Conservation (phyloP, 1,284 basidiomycete species). For the Pseudomicrostroma phylloplanum region DNA sequence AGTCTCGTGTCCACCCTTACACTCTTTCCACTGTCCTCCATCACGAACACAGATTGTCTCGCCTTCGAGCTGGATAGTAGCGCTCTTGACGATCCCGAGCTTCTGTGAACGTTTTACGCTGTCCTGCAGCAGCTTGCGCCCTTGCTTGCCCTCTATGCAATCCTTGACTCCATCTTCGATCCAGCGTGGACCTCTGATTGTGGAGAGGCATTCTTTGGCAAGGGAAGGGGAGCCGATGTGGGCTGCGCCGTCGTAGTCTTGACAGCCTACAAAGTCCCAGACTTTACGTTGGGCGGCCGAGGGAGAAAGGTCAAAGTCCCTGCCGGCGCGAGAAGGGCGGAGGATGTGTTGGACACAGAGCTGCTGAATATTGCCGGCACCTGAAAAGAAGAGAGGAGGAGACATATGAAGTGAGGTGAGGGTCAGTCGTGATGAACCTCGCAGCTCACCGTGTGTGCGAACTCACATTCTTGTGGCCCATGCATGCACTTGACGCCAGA, state of each 20-base stretch:
- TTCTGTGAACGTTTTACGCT: conserved; percentile 23
- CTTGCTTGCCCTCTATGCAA: conserved; percentile 27
- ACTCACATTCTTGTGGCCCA: conserved; percentile 28
- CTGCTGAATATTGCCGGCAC: conserved; percentile 34
- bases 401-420: neutral
- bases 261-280: conserved; percentile 38
- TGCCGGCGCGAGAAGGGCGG: conserved; percentile 26
- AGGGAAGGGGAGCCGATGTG: conserved; percentile 29
- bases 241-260: conserved; percentile 24
- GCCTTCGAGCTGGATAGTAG: conserved; percentile 30
- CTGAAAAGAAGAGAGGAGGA: neutral
- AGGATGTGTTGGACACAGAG: conserved; percentile 35
- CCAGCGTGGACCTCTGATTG: conserved; percentile 21
- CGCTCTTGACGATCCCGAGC: conserved; percentile 17
- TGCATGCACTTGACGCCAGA: conserved; percentile 31
- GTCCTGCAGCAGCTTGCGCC: conserved; percentile 23
- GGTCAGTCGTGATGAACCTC: neutral
- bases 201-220: conserved; percentile 24
- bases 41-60: conserved; percentile 32
- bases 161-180: conserved; percentile 33
- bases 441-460: neutral
- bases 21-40: conserved; percentile 33
- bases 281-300: conserved; percentile 30
- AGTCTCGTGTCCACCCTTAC: conserved; percentile 28
- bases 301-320: conserved; percentile 32